Evolutionary conservation across 768 basidiomycete genomes (phyloP).

Genomic region (Suillus plorans): DNA sequence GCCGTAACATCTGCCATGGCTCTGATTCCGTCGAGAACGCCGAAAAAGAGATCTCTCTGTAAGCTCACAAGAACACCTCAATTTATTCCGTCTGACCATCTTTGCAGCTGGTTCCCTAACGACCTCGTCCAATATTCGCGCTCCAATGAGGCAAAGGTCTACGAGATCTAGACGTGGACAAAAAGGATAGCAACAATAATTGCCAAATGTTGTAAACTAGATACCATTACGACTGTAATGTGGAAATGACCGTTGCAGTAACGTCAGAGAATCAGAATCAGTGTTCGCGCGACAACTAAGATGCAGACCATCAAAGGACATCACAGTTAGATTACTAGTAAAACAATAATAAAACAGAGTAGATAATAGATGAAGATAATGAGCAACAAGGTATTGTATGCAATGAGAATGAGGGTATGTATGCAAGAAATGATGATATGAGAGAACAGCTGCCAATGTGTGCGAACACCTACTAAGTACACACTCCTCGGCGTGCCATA

Average conservation of each 20-base stretch:
- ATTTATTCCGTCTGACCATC: not conserved
- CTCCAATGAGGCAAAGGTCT: slow-evolving; percentile 70
- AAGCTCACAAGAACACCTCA: slow-evolving; percentile 29
- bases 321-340: not conserved
- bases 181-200: not conserved
- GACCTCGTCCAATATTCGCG: slow-evolving; percentile 71
- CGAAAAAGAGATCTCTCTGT: slow-evolving; percentile 95
- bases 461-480: slow-evolving; percentile 7
- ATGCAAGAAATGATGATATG: slow-evolving; percentile 14
- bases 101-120: slow-evolving; percentile 86
- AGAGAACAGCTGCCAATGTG: slow-evolving; percentile 6
- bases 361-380: slow-evolving; percentile 9
- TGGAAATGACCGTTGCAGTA: not conserved
- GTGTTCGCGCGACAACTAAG: not conserved
- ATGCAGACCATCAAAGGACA: not conserved
- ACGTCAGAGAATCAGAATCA: not conserved
- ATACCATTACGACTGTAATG: slow-evolving; percentile 6
- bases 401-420: slow-evolving; percentile 25
- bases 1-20: slow-evolving; percentile 93
- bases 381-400: slow-evolving; percentile 20
- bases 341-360: not conserved
- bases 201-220: slow-evolving; percentile 20
- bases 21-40: slow-evolving; percentile 87
- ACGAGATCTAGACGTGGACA: slow-evolving; percentile 49
- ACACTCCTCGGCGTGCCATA: slow-evolving; percentile 30